These are phyloP conservation scores for Coemansia sp. DNA, from an alignment of 371 early-diverging fungal genomes.

Conservation along the genomic window DNA sequence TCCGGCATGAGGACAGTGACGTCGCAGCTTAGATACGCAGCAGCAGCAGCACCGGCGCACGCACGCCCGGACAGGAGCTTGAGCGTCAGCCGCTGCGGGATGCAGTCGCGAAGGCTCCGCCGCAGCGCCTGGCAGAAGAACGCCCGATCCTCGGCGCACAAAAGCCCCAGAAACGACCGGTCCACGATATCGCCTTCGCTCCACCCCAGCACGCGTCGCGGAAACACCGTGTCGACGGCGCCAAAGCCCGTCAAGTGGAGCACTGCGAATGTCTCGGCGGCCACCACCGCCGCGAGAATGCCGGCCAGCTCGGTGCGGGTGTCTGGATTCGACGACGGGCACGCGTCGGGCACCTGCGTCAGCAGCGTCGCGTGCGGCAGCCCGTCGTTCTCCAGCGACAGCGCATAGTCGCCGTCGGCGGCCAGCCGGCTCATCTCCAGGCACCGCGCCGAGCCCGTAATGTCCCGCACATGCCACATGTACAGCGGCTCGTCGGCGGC, in stretches of 20 bases:
- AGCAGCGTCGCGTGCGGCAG: conserved; percentile 34
- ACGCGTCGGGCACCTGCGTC: conserved; percentile 18
- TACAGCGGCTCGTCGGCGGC: conserved; percentile 14
- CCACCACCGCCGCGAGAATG: conserved; percentile 21
- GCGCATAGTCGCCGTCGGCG: conserved; percentile 16
- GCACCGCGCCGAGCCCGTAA: conserved; percentile 30
- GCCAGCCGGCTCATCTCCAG: conserved; percentile 23
- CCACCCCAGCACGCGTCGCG: conserved; percentile 41
- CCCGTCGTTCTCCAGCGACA: conserved; percentile 43
- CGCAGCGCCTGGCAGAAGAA: conserved; percentile 43
- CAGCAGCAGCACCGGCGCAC: background rate
- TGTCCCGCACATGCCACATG: conserved; percentile 37
- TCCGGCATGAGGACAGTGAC: conserved; percentile 47
- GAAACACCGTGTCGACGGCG: conserved; percentile 43
- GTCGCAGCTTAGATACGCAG: conserved; percentile 26
- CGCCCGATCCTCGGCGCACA: conserved; percentile 36
- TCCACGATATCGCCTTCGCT: conserved; percentile 29
- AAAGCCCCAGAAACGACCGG: conserved; percentile 38
- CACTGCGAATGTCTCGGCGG: conserved; percentile 29
- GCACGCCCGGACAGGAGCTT: conserved; percentile 15
- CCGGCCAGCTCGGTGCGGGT: conserved; percentile 19
- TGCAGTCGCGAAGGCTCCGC: conserved; percentile 38
- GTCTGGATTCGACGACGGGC: conserved; percentile 1
- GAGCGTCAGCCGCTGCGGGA: conserved; percentile 39
- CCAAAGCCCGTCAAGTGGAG: conserved; percentile 40